phyloP scores from a whole-genome alignment of 2,329 filamentous ascomycete genomes.

The Monilinia fructigena region DNA sequence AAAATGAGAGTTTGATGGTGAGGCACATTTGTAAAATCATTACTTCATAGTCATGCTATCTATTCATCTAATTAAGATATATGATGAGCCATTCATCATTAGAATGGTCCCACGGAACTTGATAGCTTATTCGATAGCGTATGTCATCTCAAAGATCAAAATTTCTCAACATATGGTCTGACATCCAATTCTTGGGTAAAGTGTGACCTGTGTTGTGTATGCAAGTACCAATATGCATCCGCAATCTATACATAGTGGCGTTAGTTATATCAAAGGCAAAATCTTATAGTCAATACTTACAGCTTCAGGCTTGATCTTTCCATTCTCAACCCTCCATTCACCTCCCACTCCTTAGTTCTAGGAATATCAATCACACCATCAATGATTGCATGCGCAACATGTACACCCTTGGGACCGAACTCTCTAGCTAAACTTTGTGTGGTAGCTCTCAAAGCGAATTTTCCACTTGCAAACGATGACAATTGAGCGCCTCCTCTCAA shows the following conservation, averaged over 20 bases:
- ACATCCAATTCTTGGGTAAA: conserved; percentile 84
- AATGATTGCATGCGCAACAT: conserved; percentile 78
- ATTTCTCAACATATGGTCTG: conserved; percentile 80
- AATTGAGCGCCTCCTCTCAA: conserved; percentile 69
- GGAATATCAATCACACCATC: conserved; percentile 86
- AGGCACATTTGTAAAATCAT: conserved; percentile 59
- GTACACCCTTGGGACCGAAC: conserved; percentile 80
- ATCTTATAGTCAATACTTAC: conserved; percentile 49
- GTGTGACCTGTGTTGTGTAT: conserved; percentile 73
- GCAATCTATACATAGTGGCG: conserved; percentile 63
- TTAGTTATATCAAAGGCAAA: background rate
- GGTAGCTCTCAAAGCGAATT: conserved; percentile 75
- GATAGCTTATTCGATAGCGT: background rate
- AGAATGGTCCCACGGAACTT: background rate
- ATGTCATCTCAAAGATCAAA: conserved; percentile 25
- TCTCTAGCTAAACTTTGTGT: conserved; percentile 76
- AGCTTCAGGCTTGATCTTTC: conserved; percentile 72
- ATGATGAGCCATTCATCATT: background rate
- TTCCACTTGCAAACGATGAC: conserved; percentile 71
- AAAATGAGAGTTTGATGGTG: conserved; percentile 78
- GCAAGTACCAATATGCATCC: conserved; percentile 74
- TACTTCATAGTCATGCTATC: background rate
- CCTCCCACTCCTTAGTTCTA: conserved; percentile 54
- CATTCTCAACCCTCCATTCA: conserved; percentile 49
- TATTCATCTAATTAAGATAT: background rate